Evolutionary conservation across 106 monocot species (phyloP).

Genomic region (Cymbidium sinense): DNA sequence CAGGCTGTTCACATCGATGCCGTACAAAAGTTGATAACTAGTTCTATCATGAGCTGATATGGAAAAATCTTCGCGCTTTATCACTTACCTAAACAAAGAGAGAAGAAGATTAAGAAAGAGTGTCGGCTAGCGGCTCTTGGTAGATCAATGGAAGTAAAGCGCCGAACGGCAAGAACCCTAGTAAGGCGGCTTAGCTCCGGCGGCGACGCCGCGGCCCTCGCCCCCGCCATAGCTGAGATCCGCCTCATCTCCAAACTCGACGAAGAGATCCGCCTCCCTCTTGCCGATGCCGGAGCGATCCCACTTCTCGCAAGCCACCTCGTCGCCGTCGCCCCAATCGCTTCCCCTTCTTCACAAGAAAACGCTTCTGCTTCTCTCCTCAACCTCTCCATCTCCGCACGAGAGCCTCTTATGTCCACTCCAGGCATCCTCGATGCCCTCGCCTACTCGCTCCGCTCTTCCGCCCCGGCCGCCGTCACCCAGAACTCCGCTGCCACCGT

Average conservation of each 20-base stretch:
- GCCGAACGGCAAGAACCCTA: constrained; percentile 28
- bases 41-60: too few relatives aligned
- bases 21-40: too few relatives aligned
- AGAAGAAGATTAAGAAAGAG: too few relatives aligned
- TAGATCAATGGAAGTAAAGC: constrained; percentile 44
- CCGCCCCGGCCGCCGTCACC: constrained; percentile 12
- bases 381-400: constrained; percentile 61
- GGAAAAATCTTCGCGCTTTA: too few relatives aligned
- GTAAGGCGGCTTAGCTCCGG: constrained; percentile 28
- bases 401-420: constrained; percentile 56
- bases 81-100: too few relatives aligned
- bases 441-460: constrained; percentile 25
- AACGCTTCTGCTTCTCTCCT: constrained; percentile 65
- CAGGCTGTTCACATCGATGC: too few relatives aligned
- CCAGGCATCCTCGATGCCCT: constrained; percentile 63
- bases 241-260: constrained; percentile 57
- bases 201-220: constrained; percentile 8
- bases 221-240: constrained; percentile 33
- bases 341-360: constrained; percentile 11
- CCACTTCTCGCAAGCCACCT: constrained; percentile 46
- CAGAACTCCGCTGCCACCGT: constrained; percentile 65
- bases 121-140: too few relatives aligned
- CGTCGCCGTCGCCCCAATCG: neutral
- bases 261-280: constrained; percentile 41
- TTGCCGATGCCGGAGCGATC: constrained; percentile 52